Conservation (phyloP, 2,329 filamentous ascomycete species). For the Arthrobotrys musiformis region DNA sequence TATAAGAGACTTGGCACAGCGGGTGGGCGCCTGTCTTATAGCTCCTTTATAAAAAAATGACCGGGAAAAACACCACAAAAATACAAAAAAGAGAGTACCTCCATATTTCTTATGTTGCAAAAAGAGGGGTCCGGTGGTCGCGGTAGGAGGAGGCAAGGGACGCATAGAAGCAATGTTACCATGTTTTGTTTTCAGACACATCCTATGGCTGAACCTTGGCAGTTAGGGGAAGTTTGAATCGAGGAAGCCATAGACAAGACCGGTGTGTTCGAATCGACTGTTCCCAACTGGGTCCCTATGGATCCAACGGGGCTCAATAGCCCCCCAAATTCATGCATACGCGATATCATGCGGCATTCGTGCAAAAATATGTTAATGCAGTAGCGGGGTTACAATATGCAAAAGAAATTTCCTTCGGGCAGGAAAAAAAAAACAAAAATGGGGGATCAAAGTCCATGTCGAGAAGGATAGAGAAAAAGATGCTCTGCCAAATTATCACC, state of each 20-base stretch:
- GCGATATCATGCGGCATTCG: neutral
- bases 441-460: neutral
- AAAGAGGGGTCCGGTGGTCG: neutral
- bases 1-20: neutral
- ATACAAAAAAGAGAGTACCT: neutral
- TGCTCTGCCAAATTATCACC: neutral
- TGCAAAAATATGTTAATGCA: neutral
- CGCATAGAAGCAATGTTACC: neutral
- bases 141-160: neutral
- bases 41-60: neutral
- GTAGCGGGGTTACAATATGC: neutral
- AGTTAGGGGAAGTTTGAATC: constrained; percentile 23
- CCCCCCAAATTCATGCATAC: constrained; percentile 17
- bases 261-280: constrained; percentile 30
- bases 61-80: too few species aligned
- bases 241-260: constrained; percentile 21
- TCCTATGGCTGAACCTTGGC: neutral
- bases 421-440: neutral
- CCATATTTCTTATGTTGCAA: neutral
- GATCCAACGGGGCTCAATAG: neutral
- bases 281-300: constrained; percentile 33
- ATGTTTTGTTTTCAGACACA: constrained; percentile 15
- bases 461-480: neutral
- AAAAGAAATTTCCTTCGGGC: neutral
- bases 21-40: neutral